Evolutionary conservation across 208 protist species (phyloP).

Genomic region (Leptomonas seymouri): DNA sequence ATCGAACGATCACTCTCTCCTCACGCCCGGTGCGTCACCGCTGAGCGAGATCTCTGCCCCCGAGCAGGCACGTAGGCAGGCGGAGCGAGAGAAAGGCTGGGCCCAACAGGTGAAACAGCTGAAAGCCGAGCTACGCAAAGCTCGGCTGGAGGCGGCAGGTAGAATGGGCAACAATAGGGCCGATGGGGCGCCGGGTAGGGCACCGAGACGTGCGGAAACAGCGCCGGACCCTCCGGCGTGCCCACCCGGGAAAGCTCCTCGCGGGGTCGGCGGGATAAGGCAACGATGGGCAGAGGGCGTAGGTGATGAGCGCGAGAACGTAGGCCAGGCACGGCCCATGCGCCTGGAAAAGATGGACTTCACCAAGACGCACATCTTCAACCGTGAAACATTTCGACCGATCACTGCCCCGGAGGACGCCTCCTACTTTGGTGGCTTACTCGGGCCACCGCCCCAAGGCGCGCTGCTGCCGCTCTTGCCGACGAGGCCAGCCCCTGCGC

Average conservation of each 20-base stretch:
- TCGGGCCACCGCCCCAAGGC: slow-evolving; percentile 12
- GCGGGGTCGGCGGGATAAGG: slow-evolving; percentile 12
- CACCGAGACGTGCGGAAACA: slow-evolving; percentile 70
- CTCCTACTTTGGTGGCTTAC: slow-evolving; percentile 20
- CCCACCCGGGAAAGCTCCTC: slow-evolving; percentile 14
- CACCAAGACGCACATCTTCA: slow-evolving; percentile 61
- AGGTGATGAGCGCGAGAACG: not conserved
- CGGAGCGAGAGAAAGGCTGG: slow-evolving; percentile 82
- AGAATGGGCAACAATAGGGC: slow-evolving; percentile 13
- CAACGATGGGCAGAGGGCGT: not conserved
- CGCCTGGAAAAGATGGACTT: slow-evolving; percentile 53
- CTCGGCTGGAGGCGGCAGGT: slow-evolving; percentile 60
- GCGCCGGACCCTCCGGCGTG: slow-evolving; percentile 57
- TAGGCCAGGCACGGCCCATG: slow-evolving; percentile 8
- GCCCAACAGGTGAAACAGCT: slow-evolving; percentile 87
- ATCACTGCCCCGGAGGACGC: slow-evolving; percentile 67
- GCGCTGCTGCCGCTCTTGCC: slow-evolving; percentile 18
- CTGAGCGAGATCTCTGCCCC: slow-evolving; percentile 10
- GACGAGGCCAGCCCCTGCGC: slow-evolving; percentile 2
- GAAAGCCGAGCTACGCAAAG: slow-evolving; percentile 75
- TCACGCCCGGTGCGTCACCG: not conserved
- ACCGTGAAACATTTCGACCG: slow-evolving; percentile 57
- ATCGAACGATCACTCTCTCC: slow-evolving; percentile 9
- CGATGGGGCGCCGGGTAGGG: slow-evolving; percentile 3
- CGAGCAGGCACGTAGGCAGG: slow-evolving; percentile 60